A percentile compares a stretch with the other conserved stretches of the same genome.
Conservation (phyloP, 2,329 filamentous ascomycete species). For the Periconia digitata region DNA sequence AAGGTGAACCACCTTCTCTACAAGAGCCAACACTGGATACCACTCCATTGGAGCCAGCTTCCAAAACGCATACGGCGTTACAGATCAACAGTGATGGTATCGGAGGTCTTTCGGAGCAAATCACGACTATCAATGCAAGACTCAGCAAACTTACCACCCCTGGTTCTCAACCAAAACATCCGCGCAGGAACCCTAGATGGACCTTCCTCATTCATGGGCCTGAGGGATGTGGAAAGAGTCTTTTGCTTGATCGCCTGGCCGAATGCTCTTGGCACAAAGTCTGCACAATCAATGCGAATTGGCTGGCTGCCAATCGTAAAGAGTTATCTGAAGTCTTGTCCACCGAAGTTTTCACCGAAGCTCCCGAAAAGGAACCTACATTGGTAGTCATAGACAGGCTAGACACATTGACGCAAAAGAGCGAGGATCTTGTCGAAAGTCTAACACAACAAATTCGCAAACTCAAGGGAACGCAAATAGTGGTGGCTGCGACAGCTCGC, state of each 20-base stretch:
- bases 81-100: constrained; percentile 50
- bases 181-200: constrained; percentile 41
- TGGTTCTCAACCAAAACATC: constrained; percentile 12
- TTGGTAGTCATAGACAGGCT: constrained; percentile 79
- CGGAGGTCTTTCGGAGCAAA: constrained; percentile 67
- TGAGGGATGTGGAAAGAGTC: constrained; percentile 80
- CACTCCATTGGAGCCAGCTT: constrained; percentile 8
- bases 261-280: constrained; percentile 69
- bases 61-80: not conserved
- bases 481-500: constrained; percentile 76
- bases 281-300: constrained; percentile 58
- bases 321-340: constrained; percentile 59
- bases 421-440: constrained; percentile 26
- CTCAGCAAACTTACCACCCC: constrained; percentile 47
- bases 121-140: constrained; percentile 67
- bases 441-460: constrained; percentile 49
- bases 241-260: constrained; percentile 69
- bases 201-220: constrained; percentile 78
- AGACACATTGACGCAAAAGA: constrained; percentile 58
- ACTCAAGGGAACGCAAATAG: constrained; percentile 58
- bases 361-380: constrained; percentile 69
- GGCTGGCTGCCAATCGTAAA: constrained; percentile 39
- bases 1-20: too few species aligned
- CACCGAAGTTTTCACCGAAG: constrained; percentile 66
- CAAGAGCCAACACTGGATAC: not conserved